phyloP scores from a whole-genome alignment of 2,329 filamentous ascomycete genomes.

The Xylaria sp. region DNA sequence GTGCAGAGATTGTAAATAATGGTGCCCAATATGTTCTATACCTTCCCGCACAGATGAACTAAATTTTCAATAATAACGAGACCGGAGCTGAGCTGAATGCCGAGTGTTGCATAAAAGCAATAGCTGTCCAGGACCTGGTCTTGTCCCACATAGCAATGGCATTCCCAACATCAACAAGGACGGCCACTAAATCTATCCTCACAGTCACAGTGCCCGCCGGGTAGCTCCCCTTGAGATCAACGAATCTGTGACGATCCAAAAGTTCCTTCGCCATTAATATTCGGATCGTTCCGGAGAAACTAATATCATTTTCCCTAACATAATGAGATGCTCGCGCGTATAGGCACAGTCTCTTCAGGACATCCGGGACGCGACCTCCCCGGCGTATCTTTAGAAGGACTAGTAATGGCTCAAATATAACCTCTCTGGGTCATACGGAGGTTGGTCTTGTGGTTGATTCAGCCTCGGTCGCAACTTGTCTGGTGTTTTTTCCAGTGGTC shows the following conservation, averaged over 20 bases:
- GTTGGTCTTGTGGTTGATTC: neutral
- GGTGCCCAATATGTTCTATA: conserved; percentile 2
- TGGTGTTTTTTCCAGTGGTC: conserved; percentile 20
- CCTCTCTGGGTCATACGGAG: neutral
- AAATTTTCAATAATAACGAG: conserved; percentile 9
- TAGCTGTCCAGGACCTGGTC: conserved; percentile 27
- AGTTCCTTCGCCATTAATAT: neutral
- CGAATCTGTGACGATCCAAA: neutral
- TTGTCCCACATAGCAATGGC: conserved; percentile 16
- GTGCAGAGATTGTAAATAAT: neutral
- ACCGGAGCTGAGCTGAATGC: conserved; percentile 30
- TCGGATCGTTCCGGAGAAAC: neutral
- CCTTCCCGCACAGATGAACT: conserved; percentile 6
- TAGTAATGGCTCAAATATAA: neutral
- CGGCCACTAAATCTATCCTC: conserved; percentile 2
- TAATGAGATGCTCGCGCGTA: neutral
- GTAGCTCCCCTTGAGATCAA: neutral
- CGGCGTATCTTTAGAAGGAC: neutral
- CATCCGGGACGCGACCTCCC: neutral
- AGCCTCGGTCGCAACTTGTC: conserved; percentile 27
- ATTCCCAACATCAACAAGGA: neutral
- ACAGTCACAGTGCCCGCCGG: conserved; percentile 1
- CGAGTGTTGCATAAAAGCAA: conserved; percentile 42
- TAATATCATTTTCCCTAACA: neutral
- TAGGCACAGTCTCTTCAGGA: neutral